A percentile compares a stretch with the other conserved stretches of the same genome.
Evolutionary conservation across 108 stramenopile genomes (phyloP).

Genomic region (Nitzschia sp.): DNA sequence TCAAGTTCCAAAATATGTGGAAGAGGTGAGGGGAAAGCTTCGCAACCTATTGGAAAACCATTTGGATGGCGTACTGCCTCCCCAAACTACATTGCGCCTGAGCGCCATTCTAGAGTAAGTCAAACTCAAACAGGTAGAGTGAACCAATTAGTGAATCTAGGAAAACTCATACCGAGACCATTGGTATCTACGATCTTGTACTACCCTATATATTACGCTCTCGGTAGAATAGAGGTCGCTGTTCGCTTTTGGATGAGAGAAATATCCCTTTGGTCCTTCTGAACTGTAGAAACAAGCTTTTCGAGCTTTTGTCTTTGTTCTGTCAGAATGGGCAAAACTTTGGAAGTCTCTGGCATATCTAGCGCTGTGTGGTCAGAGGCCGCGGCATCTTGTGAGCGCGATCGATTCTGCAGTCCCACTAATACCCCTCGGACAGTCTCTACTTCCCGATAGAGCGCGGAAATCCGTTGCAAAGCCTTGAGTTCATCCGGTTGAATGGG

Average conservation of each 20-base stretch:
- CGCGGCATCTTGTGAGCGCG: conserved; percentile 17
- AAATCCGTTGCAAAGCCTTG: conserved; percentile 41
- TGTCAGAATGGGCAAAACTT: conserved; percentile 31
- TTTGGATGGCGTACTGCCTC: too few relatives aligned
- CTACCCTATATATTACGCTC: not conserved
- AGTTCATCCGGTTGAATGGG: conserved; percentile 67
- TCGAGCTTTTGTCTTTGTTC: conserved; percentile 39
- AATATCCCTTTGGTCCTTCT: conserved; percentile 54
- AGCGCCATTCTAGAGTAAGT: too few relatives aligned
- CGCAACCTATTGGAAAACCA: too few relatives aligned
- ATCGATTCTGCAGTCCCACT: conserved; percentile 24
- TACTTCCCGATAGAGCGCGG: conserved; percentile 19
- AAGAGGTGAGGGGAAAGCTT: not conserved
- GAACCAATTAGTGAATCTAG: too few relatives aligned
- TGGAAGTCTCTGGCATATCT: conserved; percentile 4
- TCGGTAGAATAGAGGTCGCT: not conserved
- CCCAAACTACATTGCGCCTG: too few relatives aligned
- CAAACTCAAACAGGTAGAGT: too few relatives aligned
- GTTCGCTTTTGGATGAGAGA: conserved; percentile 74
- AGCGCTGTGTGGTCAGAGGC: conserved; percentile 1
- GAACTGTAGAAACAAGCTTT: conserved; percentile 17
- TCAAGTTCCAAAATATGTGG: conserved; percentile 2
- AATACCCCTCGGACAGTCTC: conserved; percentile 24
- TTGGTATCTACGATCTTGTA: too few relatives aligned
- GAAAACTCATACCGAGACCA: too few relatives aligned